Conservation (phyloP, 306 rosid genomes). For the Quercus glauca region DNA sequence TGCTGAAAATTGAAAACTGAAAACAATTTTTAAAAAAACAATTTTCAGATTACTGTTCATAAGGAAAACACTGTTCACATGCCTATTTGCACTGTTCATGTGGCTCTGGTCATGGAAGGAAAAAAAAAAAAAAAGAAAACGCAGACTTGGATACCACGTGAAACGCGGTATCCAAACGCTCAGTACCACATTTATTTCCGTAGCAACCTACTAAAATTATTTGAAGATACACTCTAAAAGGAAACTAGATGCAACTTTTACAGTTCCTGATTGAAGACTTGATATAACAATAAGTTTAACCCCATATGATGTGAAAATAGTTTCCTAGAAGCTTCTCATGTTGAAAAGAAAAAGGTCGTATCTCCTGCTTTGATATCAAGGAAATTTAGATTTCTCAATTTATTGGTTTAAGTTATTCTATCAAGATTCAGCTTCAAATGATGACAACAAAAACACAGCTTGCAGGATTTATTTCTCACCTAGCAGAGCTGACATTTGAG, state of each 20-base stretch:
- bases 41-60: too few species aligned
- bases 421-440: neutral
- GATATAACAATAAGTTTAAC: neutral
- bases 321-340: neutral
- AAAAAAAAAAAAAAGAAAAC: too few species aligned
- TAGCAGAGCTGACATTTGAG: neutral
- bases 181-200: slow-evolving; percentile 12
- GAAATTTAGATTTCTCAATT: neutral
- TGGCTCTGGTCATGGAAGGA: too few species aligned
- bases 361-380: neutral
- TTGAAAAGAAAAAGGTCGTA: neutral
- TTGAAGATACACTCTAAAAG: neutral
- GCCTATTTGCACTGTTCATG: too few species aligned
- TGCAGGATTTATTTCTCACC: neutral
- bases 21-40: too few species aligned
- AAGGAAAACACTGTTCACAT: too few species aligned
- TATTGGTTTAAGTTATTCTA: neutral
- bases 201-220: neutral
- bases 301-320: neutral
- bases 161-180: too few species aligned
- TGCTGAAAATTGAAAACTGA: too few species aligned
- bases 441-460: neutral
- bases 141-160: too few species aligned
- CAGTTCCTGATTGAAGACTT: neutral
- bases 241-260: slow-evolving; percentile 2